phyloP scores from a whole-genome alignment of 768 basidiomycete genomes.

The Trametopsis cervina region DNA sequence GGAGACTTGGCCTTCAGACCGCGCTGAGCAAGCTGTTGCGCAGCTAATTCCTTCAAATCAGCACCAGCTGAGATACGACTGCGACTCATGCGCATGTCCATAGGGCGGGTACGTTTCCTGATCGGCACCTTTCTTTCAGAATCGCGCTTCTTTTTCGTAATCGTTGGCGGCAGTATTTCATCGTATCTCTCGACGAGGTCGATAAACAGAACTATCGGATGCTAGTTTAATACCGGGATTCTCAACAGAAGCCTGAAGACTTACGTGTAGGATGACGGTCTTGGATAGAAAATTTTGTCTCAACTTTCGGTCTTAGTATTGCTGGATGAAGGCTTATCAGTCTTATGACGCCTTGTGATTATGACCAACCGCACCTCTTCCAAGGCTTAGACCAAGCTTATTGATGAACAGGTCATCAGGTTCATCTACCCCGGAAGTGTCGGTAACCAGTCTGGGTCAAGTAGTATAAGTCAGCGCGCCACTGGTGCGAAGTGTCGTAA shows the following conservation, averaged over 20 bases:
- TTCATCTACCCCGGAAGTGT: constrained; percentile 53
- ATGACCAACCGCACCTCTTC: constrained; percentile 56
- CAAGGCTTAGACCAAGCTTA: constrained; percentile 83
- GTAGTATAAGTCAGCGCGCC: constrained; percentile 2
- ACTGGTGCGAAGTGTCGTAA: constrained; percentile 8
- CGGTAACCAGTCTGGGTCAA: constrained; percentile 55
- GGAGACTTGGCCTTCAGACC: constrained; percentile 18
- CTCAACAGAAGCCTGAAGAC: constrained; percentile 17
- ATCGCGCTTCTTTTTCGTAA: constrained; percentile 81
- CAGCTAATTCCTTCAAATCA: constrained; percentile 64
- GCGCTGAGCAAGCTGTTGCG: constrained; percentile 42
- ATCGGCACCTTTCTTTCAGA: constrained; percentile 78
- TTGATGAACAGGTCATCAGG: constrained; percentile 72
- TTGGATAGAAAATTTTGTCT: constrained; percentile 82
- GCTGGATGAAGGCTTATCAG: constrained; percentile 33
- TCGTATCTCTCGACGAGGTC: constrained; percentile 77
- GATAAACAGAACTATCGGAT: constrained; percentile 62
- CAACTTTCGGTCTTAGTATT: constrained; percentile 74
- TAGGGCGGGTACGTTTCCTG: constrained; percentile 78
- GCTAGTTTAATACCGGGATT: neutral
- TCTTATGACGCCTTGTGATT: neutral
- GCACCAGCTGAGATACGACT: constrained; percentile 65
- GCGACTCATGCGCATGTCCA: constrained; percentile 86
- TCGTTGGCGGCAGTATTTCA: constrained; percentile 70
- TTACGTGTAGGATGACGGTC: constrained; percentile 80